Evolutionary conservation across 176 grass and related monocot species (phyloP).

Genomic region (Eleusine coracana): DNA sequence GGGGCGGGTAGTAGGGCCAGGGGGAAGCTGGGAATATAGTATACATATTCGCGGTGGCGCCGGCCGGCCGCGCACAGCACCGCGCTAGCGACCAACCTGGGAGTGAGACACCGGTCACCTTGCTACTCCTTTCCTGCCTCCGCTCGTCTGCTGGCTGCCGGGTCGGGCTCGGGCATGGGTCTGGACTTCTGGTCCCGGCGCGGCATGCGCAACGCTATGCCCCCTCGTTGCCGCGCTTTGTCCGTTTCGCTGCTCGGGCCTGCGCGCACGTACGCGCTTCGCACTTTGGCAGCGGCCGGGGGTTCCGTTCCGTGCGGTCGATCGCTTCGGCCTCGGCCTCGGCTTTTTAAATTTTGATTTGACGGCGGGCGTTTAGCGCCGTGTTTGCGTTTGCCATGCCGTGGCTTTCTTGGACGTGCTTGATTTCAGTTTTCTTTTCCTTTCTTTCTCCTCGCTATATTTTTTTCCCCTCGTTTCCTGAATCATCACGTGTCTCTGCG

Average conservation of each 20-base stretch:
- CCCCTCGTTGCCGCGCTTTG: background rate
- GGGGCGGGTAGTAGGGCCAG: background rate
- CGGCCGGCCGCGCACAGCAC: background rate
- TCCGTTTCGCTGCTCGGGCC: conserved; percentile 3
- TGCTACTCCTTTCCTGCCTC: background rate
- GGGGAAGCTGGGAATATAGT: conserved; percentile 3
- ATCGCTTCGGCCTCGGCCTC: background rate
- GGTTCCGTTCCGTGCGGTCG: background rate
- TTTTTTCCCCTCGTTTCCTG: background rate
- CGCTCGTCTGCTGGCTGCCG: background rate
- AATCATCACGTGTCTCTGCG: background rate
- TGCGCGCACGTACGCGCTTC: conserved; percentile 42
- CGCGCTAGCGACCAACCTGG: conserved; percentile 12
- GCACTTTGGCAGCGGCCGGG: conserved; percentile 3
- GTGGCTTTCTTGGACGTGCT: background rate
- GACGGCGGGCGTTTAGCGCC: conserved; percentile 21
- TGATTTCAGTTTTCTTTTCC: background rate
- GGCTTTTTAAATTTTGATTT: background rate
- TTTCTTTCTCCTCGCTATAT: background rate
- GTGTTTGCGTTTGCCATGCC: background rate
- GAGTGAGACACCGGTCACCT: conserved; percentile 34
- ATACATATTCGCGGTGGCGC: background rate
- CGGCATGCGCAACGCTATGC: too few relatives aligned
- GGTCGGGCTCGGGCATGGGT: too few relatives aligned
- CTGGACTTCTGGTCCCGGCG: background rate